Evolutionary conservation across 2,329 filamentous ascomycete genomes (phyloP).

Genomic region (Westerdykella aurantiaca): DNA sequence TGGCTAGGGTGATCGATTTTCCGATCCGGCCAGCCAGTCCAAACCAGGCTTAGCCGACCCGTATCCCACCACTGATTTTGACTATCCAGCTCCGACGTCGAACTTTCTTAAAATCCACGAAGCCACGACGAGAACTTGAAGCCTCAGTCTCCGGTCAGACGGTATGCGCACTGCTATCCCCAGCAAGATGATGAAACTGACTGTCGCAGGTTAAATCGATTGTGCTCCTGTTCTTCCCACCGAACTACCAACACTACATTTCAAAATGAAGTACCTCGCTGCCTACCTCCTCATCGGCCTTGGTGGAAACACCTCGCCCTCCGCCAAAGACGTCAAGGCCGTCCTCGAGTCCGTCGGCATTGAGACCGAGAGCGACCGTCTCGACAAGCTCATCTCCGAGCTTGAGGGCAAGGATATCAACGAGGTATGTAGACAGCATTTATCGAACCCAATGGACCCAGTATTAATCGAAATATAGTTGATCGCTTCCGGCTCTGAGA

Average conservation of each 20-base stretch:
- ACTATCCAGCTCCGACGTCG: constrained; percentile 9
- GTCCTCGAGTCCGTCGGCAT: constrained; percentile 93
- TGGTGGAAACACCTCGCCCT: constrained; percentile 85
- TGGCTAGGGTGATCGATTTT: constrained; percentile 3
- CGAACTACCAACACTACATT: constrained; percentile 18
- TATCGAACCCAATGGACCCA: constrained; percentile 28
- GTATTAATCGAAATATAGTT: constrained; percentile 53
- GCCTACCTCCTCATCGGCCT: constrained; percentile 97
- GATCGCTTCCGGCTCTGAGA: constrained; percentile 80
- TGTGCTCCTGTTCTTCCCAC: constrained; percentile 74
- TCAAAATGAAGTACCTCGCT: constrained; percentile 99
- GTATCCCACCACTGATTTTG: constrained; percentile 15
- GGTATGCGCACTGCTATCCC: constrained; percentile 57
- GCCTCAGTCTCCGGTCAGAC: constrained; percentile 97
- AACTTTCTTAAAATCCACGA: constrained; percentile 26
- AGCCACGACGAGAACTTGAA: constrained; percentile 67
- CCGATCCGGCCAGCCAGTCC: constrained; percentile 9
- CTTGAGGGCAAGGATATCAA: constrained; percentile 87
- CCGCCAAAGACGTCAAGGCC: constrained; percentile 71
- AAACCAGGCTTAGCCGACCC: constrained; percentile 4
- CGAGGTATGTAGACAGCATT: constrained; percentile 58
- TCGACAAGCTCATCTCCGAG: constrained; percentile 82
- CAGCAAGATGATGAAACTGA: constrained; percentile 13
- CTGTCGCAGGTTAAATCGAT: constrained; percentile 65
- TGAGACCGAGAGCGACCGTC: constrained; percentile 80